Conservation (phyloP, 2,329 filamentous ascomycete genomes). For the Sphaerulina musiva region DNA sequence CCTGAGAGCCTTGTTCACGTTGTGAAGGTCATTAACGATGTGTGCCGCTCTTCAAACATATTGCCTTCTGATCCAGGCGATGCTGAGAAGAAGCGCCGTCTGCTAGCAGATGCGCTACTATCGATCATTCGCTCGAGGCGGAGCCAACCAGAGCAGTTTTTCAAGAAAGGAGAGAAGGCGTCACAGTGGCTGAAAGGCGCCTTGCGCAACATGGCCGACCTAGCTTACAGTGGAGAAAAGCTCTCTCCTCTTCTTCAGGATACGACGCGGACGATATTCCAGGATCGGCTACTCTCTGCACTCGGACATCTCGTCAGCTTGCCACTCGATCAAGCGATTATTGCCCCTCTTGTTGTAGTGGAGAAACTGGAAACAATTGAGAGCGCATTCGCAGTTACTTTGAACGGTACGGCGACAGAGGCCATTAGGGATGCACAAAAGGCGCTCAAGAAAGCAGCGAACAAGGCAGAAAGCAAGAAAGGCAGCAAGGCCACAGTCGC, state of each 20-base stretch:
- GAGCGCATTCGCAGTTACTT: conserved; percentile 8
- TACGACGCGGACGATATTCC: conserved; percentile 46
- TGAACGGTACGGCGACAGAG: conserved; percentile 15
- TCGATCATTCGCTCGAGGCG: conserved; percentile 40
- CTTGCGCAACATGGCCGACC: conserved; percentile 26
- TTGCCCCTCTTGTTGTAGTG: conserved; percentile 13
- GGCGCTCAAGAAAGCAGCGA: conserved; percentile 18
- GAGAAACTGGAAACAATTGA: conserved; percentile 18
- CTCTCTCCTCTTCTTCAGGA: conserved; percentile 38
- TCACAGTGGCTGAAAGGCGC: conserved; percentile 25
- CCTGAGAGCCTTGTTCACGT: conserved; percentile 47
- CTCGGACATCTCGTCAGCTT: conserved; percentile 45
- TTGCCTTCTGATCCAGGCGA: conserved; percentile 35
- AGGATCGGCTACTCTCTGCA: conserved; percentile 50
- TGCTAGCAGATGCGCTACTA: conserved; percentile 49
- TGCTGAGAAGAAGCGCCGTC: conserved; percentile 46
- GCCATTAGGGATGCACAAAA: conserved; percentile 22
- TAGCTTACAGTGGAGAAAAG: conserved; percentile 15
- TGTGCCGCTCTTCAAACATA: conserved; percentile 43
- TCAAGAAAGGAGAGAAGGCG: conserved; percentile 26
- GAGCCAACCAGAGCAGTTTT: conserved; percentile 25
- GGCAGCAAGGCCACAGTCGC: conserved; percentile 21
- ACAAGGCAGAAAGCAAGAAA: conserved; percentile 13
- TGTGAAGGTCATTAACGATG: conserved; percentile 42
- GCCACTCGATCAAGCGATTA: conserved; percentile 23